These are phyloP conservation scores for Pisolithus microcarpus DNA, from an alignment of 768 basidiomycete species.

Conservation along the genomic window DNA sequence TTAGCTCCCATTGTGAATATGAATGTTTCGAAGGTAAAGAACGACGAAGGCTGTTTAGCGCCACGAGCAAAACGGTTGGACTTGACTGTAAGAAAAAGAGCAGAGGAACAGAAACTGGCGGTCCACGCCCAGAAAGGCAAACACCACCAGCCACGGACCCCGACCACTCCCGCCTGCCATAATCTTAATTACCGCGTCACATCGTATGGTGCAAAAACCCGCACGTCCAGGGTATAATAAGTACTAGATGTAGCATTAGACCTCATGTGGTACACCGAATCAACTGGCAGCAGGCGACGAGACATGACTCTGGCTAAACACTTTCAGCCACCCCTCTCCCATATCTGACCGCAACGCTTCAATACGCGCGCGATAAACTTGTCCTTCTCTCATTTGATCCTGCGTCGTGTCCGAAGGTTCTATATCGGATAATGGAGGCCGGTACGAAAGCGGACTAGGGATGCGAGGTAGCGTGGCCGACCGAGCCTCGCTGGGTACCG, in stretches of 20 bases:
- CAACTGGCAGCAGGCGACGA: constrained; percentile 9
- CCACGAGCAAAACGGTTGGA: constrained; percentile 20
- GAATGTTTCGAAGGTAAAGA: constrained; percentile 46
- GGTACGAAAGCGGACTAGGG: constrained; percentile 12
- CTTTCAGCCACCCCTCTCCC: constrained; percentile 85
- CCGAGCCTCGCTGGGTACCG: constrained; percentile 5
- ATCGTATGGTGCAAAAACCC: not conserved
- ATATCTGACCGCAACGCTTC: constrained; percentile 82
- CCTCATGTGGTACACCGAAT: constrained; percentile 2
- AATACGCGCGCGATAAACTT: constrained; percentile 68
- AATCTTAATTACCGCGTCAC: too few relatives aligned
- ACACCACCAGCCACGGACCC: constrained; percentile 20
- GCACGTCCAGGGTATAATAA: too few relatives aligned
- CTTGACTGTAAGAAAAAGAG: constrained; percentile 14
- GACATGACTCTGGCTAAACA: constrained; percentile 61
- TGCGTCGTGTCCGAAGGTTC: constrained; percentile 37
- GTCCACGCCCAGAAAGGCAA: constrained; percentile 4
- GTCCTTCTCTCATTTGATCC: constrained; percentile 45
- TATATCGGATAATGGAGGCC: constrained; percentile 37
- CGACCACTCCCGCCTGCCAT: constrained; percentile 13
- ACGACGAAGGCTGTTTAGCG: constrained; percentile 41
- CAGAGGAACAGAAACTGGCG: not conserved
- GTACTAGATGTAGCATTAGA: too few relatives aligned
- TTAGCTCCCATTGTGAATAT: constrained; percentile 68
- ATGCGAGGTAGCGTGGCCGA: constrained; percentile 14